Base-by-base conservation (phyloP, 1,284 basidiomycete genomes). In the Ganoderma leucocontextum region DNA sequence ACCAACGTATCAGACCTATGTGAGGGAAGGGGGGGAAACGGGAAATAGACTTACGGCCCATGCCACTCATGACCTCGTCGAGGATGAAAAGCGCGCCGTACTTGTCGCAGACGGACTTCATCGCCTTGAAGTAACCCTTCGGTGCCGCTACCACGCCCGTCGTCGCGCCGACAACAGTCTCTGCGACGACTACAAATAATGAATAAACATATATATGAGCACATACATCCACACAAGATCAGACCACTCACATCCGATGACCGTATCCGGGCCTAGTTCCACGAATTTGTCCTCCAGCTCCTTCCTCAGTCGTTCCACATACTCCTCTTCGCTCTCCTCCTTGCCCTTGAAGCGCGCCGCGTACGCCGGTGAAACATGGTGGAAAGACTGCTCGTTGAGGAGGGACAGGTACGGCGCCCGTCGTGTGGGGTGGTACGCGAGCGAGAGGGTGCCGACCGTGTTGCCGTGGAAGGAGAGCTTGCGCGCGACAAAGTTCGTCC, bases 21-120 rank as follows among this genome's bases (percentile, higher is more conserved):
- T 6, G n/a, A n/a, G n/a, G n/a, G n/a, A n/a, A 13, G 13, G 35
- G 25, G 1, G 17, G 5, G 29, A 17, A 42, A n/a, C n/a, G n/a
- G 36, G 10, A 15, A 9, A 35, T 33, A 38, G 39, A 82, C 90
- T 81, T 79, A 89, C 94, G 88, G 55, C 93, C 94, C 90, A 95
- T 94, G 39, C 94, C 94, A 75, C 91, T 91, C 95, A 92, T 92
- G 70, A 92, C 88, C 80, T 96, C 95, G 76, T 96, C 95, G 53
- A 95, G 85, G 58, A 95, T 93, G 78, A 96, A 90, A n/a, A 96
- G 80, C 1, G 92, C 93, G 6, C 92, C 95, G 72, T 95, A 92
- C 76, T 93, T 93, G 64, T 94, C 87, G 75, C 95, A 95, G n/a
- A 96, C 92, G 8, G 88, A 88, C 75, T 93, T 94, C 88, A 96